phyloP scores from a whole-genome alignment of 768 basidiomycete genomes.

The Tephrocybe rancida region DNA sequence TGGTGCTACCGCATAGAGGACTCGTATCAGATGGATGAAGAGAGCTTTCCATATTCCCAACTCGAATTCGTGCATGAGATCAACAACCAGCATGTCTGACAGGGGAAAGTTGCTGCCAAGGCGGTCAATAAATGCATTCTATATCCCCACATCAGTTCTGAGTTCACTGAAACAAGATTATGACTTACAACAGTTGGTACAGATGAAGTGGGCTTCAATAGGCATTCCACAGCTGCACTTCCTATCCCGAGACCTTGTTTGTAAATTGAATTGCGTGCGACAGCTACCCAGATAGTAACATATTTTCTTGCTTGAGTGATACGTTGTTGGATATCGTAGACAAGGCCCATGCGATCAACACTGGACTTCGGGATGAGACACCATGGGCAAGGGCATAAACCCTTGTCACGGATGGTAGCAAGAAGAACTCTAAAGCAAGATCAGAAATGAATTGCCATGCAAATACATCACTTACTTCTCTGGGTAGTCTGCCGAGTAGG shows the following conservation, averaged over 20 bases:
- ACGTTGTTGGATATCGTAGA: conserved; percentile 18
- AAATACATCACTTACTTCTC: conserved; percentile 32
- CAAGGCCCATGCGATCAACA: conserved; percentile 30
- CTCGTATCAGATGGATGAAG: conserved; percentile 36
- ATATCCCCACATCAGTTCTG: neutral
- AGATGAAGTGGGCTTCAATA: conserved; percentile 24
- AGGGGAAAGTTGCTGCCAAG: conserved; percentile 9
- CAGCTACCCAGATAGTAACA: neutral
- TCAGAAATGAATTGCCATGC: too few species aligned
- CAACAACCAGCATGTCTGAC: conserved; percentile 31
- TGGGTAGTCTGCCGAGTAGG: too few species aligned
- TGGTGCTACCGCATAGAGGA: conserved; percentile 28
- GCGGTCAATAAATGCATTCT: conserved; percentile 25
- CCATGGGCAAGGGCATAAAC: conserved; percentile 36
- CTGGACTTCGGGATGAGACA: conserved; percentile 31
- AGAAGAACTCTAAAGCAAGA: conserved; percentile 28
- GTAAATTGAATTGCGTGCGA: neutral
- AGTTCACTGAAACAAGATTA: neutral
- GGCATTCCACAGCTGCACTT: conserved; percentile 19
- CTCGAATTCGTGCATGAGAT: conserved; percentile 41
- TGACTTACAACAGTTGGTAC: conserved; percentile 28
- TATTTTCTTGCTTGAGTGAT: neutral
- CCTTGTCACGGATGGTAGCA: conserved; percentile 39
- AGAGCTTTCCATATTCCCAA: conserved; percentile 40
- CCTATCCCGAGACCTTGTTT: neutral